phyloP scores from a whole-genome alignment of 2,329 filamentous ascomycete species.

The Aspergillus sp. region DNA sequence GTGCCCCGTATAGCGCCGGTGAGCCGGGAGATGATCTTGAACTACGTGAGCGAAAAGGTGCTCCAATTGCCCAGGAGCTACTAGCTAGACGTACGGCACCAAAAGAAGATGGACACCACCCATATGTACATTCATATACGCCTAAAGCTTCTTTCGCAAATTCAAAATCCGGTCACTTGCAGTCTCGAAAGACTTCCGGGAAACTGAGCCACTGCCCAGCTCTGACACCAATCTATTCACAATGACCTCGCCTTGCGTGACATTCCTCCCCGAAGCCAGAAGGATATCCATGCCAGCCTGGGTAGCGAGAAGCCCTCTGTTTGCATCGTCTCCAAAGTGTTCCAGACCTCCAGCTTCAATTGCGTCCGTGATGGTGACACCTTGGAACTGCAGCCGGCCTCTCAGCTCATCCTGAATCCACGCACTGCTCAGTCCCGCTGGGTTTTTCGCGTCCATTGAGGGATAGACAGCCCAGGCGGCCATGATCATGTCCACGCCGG shows the following conservation, averaged over 20 bases:
- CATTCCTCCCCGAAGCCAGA: conserved; percentile 18
- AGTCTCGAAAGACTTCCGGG: conserved; percentile 6
- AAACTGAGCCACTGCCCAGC: conserved; percentile 10
- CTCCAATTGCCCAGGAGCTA: conserved; percentile 36
- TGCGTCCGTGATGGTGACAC: conserved; percentile 23
- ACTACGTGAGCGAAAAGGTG: conserved; percentile 38
- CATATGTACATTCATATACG: not conserved
- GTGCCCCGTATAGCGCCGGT: conserved; percentile 53
- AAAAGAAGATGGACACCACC: too few relatives aligned
- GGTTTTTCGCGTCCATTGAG: conserved; percentile 16
- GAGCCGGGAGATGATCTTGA: conserved; percentile 42
- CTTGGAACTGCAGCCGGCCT: conserved; percentile 15
- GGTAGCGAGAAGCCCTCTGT: conserved; percentile 15
- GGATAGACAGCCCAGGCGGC: conserved; percentile 23
- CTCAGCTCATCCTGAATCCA: conserved; percentile 19
- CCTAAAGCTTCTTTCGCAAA: conserved; percentile 7
- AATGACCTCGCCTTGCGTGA: conserved; percentile 20
- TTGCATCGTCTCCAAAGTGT: conserved; percentile 14
- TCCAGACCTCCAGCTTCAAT: conserved; percentile 18
- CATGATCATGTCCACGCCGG: conserved; percentile 22
- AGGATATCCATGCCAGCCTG: conserved; percentile 23
- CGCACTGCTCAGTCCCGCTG: conserved; percentile 16
- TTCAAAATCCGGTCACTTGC: conserved; percentile 11
- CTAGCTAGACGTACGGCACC: too few relatives aligned
- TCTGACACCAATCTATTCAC: conserved; percentile 11